Evolutionary conservation across 306 rosid genomes (phyloP), one percentile per base, ranked within the genome.

Genomic region (Carpinus fangiana): DNA sequence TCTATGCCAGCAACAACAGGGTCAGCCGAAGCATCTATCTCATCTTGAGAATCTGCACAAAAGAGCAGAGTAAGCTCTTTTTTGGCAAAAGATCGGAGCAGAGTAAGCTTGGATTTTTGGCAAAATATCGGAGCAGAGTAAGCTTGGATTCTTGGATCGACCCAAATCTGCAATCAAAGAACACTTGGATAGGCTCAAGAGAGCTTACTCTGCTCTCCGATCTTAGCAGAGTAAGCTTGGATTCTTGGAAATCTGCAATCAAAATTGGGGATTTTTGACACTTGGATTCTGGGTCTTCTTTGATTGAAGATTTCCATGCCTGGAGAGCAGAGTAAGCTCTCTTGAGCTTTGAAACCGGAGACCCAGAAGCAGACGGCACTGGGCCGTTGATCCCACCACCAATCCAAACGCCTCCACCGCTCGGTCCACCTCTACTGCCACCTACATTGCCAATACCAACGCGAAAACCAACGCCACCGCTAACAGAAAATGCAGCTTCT

Each of bases 251-350:
- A 23, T 23, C 26, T 23, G 26, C 26, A 23, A 23, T 23, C 26
- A 23, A 23, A 23, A 23, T 23, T 23, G 26, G 26, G 26, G 26
- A 23, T 23, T 23, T 23, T 23, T 23, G 26, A 23, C 26, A 23
- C 26, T 23, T 23, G 26, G 26, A 23, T 23, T 23, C 90, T 31
- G 99, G 98, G 82, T 95, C 99, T 3, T 95, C 98, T 21, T 86
- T 81, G 47, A 95, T 91, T 51, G 96, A 88, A 5, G 98, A 89
- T 88, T 95, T 95, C 99, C 99, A 95, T 13, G 94, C 88, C 79
- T 93, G 99, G 0, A 95, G 90, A 48, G 89, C 98, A 62, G 88
- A 45, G 88, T 90, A 93, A 78, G 98, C 97, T 85, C 72, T 71
- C 57, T 82, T 80, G 47, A 45, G 84, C 31, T 72, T 82, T 73